Evolutionary conservation across 2,329 filamentous ascomycete species (phyloP).

Genomic region (Balansia obtecta): DNA sequence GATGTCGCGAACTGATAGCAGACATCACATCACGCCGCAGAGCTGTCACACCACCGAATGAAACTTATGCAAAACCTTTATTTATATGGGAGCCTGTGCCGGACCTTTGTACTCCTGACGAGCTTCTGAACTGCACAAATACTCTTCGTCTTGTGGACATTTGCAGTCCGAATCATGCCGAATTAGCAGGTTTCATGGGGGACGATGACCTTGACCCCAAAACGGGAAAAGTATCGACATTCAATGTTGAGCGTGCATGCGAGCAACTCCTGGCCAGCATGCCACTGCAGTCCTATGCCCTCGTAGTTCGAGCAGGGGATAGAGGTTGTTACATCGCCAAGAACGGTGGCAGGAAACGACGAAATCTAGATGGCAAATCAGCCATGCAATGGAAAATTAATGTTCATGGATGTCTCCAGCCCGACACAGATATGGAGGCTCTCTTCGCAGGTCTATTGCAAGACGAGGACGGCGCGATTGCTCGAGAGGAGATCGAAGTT

Average conservation of each 20-base stretch:
- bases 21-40: conserved; percentile 52
- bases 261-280: conserved; percentile 51
- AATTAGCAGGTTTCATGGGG: conserved; percentile 79
- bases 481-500: conserved; percentile 46
- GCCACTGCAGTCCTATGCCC: conserved; percentile 50
- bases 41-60: conserved; percentile 18
- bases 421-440: conserved; percentile 50
- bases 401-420: conserved; percentile 38
- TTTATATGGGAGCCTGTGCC: conserved; percentile 96
- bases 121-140: conserved; percentile 52
- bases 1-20: conserved; percentile 64
- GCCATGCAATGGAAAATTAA: conserved; percentile 26
- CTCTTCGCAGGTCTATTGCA: conserved; percentile 47
- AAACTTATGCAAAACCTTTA: conserved; percentile 43
- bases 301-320: conserved; percentile 60
- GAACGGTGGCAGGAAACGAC: conserved; percentile 37
- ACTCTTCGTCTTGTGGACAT: conserved; percentile 49
- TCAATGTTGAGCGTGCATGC: conserved; percentile 44
- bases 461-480: conserved; percentile 38
- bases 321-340: conserved; percentile 56
- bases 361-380: not conserved
- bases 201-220: conserved; percentile 39
- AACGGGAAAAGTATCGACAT: conserved; percentile 39
- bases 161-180: conserved; percentile 72
- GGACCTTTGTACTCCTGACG: conserved; percentile 65